Conservation (phyloP, 2,329 filamentous ascomycete genomes). For the Alternaria alternata region DNA sequence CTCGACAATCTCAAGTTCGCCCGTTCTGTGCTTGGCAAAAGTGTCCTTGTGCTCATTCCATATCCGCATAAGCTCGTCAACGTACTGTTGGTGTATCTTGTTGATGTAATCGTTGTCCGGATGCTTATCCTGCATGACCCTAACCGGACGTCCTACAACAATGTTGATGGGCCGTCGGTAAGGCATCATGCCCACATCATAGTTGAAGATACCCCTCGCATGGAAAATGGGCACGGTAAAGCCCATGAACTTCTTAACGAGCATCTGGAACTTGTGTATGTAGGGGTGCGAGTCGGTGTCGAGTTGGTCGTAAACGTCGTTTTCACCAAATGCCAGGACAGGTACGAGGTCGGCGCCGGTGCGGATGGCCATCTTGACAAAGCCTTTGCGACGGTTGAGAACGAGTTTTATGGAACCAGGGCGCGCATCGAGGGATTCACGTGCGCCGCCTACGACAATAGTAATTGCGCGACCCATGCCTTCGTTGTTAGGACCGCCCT, state of each 20-base stretch:
- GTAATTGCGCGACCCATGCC: constrained; percentile 96
- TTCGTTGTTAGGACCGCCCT: constrained; percentile 77
- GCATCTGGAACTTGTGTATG: constrained; percentile 82
- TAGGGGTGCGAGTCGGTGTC: constrained; percentile 77
- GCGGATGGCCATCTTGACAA: constrained; percentile 90
- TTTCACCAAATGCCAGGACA: constrained; percentile 92
- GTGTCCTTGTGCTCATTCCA: constrained; percentile 82
- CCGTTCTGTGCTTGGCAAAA: constrained; percentile 69
- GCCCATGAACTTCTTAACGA: constrained; percentile 84
- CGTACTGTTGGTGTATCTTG: constrained; percentile 79
- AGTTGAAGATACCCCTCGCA: constrained; percentile 93
- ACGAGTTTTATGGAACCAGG: constrained; percentile 81
- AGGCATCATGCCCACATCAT: constrained; percentile 95
- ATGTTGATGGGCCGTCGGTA: constrained; percentile 88
- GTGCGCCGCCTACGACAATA: constrained; percentile 91
- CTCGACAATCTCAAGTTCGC: constrained; percentile 73
- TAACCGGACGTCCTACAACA: constrained; percentile 84
- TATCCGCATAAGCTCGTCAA: constrained; percentile 74
- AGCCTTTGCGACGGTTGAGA: constrained; percentile 84
- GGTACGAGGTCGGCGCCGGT: constrained; percentile 95
- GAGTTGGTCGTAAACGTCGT: constrained; percentile 93
- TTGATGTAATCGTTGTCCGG: constrained; percentile 81
- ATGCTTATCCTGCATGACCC: constrained; percentile 68
- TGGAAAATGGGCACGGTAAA: constrained; percentile 93
- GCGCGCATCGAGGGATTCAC: constrained; percentile 88